Evolutionary conservation across 257 asterid genomes (phyloP), one percentile per base, ranked within the genome.

Genomic region (Penstemon newberryi): DNA sequence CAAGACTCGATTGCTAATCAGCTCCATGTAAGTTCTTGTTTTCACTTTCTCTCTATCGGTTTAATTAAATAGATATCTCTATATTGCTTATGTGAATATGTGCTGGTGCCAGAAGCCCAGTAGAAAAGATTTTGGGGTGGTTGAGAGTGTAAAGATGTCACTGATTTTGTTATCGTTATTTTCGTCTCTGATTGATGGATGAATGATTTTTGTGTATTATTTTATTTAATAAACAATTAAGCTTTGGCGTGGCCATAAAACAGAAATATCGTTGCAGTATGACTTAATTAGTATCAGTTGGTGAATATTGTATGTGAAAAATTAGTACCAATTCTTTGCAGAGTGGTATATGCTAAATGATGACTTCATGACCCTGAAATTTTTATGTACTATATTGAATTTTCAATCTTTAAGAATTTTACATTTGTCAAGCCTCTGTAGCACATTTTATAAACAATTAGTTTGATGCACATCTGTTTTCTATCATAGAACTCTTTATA

Each of bases 1-100:
- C 99, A 93, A 80, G 99, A 93, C 84, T 79, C 96, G 78, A 62
- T 93, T 42, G 84, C 96, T 40, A 72, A 78, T 69, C 99, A 90
- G 85, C 96, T 93, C 71, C 77, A 82, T 5, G 97, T 92, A 79
- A 61, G 44, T 65, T 19, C 56, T 68, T 64, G 60, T 18, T 45
- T 44, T 7, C 50, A 18, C 55, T 10, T 15, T n/a, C 56, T 57
- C 25, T 56, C 47, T 47, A 45, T 43, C 36, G 12, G 12, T 53
- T 18, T 33, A 43, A 8, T 19, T 3, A 5, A 19, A 4, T 51
- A 8, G 6, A 38, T 6, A 5, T 57, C 37, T 58, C 6, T 8
- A 60, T 60, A 40, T 19, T 60, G 65, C 37, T 63, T 56, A 43
- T 57, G 63, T 52, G 60, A 60, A 25, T 61, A 70, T 53, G 75